A percentile compares a stretch with the other conserved stretches of the same genome.
Evolutionary conservation across 768 basidiomycete species (phyloP).

Genomic region (Lepiota venenata): DNA sequence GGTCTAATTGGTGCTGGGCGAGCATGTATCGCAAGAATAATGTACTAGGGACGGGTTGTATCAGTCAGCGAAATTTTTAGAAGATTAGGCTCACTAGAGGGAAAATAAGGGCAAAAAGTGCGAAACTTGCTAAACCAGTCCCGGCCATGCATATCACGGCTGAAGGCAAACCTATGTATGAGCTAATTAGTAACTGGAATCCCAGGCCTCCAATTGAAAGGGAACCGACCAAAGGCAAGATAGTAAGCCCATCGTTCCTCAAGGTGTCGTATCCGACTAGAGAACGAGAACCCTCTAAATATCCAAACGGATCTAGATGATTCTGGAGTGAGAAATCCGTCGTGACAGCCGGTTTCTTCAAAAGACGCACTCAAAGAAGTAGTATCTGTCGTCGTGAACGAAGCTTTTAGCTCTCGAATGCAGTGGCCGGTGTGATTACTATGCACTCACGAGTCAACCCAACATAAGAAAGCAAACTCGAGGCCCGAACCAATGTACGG

Average conservation of each 20-base stretch:
- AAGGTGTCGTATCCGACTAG: conserved; percentile 64
- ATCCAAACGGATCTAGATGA: conserved; percentile 70
- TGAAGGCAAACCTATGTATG: conserved; percentile 66
- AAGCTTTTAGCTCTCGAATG: conserved; percentile 1
- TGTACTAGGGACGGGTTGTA: conserved; percentile 48
- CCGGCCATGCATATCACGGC: conserved; percentile 72
- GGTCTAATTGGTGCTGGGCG: conserved; percentile 74
- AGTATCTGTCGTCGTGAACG: conserved; percentile 53
- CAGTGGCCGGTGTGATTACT: not conserved
- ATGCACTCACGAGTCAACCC: conserved; percentile 78
- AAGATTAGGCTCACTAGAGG: conserved; percentile 55
- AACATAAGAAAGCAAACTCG: conserved; percentile 75
- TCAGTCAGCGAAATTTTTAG: not conserved
- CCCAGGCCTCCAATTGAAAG: not conserved
- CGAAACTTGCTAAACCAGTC: conserved; percentile 74
- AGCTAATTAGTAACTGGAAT: not conserved
- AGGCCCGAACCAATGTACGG: conserved; percentile 61
- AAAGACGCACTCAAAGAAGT: conserved; percentile 73
- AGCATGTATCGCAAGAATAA: conserved; percentile 82
- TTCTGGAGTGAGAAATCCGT: not conserved
- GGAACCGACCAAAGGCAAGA: conserved; percentile 67
- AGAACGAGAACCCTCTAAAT: conserved; percentile 65
- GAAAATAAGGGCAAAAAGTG: conserved; percentile 78
- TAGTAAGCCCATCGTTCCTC: conserved; percentile 92
- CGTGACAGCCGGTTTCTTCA: no score